Evolutionary conservation across 345 rosid species (phyloP).

Genomic region (Citrus trifoliata): DNA sequence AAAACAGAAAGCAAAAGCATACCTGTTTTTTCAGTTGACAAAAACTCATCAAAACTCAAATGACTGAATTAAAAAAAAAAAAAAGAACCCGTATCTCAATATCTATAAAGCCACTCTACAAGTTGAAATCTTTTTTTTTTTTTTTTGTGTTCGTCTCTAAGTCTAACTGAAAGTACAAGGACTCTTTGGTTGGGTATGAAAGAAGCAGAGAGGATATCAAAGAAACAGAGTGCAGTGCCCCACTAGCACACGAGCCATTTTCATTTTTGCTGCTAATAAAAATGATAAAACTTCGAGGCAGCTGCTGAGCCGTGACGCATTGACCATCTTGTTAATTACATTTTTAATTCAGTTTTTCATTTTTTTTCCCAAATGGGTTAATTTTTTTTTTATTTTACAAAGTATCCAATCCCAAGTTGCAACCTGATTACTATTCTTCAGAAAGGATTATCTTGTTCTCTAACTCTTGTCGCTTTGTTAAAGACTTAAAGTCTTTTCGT

Average conservation of each 20-base stretch:
- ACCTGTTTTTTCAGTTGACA: conserved; percentile 5
- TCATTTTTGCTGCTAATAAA: not conserved
- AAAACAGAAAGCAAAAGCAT: conserved; percentile 2
- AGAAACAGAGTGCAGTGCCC: not conserved
- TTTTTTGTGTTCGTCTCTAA: not conserved
- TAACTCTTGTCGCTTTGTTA: not conserved
- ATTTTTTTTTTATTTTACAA: too few species aligned
- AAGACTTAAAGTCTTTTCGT: not conserved
- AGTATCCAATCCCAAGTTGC: too few species aligned
- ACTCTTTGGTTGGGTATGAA: not conserved
- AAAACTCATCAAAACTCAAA: not conserved
- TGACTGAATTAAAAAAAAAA: not conserved
- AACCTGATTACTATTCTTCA: too few species aligned
- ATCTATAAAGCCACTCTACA: not conserved
- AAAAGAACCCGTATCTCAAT: not conserved
- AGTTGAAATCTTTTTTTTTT: not conserved
- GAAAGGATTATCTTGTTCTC: not conserved
- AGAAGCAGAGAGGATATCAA: not conserved
- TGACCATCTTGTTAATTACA: not conserved
- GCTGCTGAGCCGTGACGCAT: not conserved
- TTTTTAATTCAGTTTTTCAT: not conserved
- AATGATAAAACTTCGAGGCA: not conserved
- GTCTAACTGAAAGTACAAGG: not conserved
- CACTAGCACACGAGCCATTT: not conserved
- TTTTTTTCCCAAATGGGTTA: not conserved